phyloP scores from a whole-genome alignment of 179 eudicot genomes.

The Monotropa hypopitys region DNA sequence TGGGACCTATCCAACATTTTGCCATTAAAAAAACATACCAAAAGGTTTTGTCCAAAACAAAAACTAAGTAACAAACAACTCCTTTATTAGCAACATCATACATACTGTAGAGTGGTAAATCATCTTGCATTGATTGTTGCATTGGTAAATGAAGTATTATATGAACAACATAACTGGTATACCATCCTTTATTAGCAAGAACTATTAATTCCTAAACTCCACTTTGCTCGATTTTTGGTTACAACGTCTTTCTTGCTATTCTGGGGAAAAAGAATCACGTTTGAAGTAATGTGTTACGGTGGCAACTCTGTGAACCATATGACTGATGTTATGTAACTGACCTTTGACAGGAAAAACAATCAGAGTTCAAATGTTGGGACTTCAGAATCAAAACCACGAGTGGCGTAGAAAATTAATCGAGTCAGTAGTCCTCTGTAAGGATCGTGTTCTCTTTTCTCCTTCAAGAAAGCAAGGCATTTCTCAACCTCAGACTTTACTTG shows the following conservation, averaged over 20 bases:
- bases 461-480: slow-evolving; percentile 41
- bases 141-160: background rate
- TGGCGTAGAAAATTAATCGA: slow-evolving; percentile 35
- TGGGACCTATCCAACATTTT: no score
- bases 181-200: background rate
- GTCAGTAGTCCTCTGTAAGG: slow-evolving; percentile 45
- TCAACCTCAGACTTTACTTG: slow-evolving; percentile 60
- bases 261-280: background rate
- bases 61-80: background rate
- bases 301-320: background rate
- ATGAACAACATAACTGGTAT: background rate
- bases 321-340: background rate
- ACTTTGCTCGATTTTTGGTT: background rate
- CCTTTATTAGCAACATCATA: background rate
- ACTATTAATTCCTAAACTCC: background rate
- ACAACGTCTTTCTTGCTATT: background rate
- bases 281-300: background rate
- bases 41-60: no score
- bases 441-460: slow-evolving; percentile 51
- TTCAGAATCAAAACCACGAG: slow-evolving; percentile 34
- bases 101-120: background rate
- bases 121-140: background rate
- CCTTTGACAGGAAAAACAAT: background rate
- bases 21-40: no score
- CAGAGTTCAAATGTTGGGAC: slow-evolving; percentile 48